These are phyloP conservation scores for Cyathus striatus DNA, from an alignment of 768 basidiomycete species.

Conservation along the genomic window DNA sequence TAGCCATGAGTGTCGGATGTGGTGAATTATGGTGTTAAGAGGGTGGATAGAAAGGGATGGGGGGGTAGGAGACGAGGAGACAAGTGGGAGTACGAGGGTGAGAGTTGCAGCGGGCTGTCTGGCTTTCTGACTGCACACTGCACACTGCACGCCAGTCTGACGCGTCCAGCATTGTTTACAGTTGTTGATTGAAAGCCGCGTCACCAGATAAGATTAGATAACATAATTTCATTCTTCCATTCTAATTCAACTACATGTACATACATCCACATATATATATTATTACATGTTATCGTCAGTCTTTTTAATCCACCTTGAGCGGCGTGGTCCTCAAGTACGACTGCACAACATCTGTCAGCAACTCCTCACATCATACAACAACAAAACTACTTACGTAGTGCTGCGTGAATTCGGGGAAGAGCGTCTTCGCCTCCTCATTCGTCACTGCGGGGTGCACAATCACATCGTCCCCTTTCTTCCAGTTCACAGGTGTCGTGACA, in stretches of 20 bases:
- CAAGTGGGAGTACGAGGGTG: conserved; percentile 8
- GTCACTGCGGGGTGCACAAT: conserved; percentile 84
- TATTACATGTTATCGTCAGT: background rate
- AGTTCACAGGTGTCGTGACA: conserved; percentile 91
- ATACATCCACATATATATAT: background rate
- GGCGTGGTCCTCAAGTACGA: conserved; percentile 87
- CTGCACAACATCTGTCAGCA: conserved; percentile 28
- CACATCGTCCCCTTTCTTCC: conserved; percentile 90
- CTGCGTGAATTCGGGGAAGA: conserved; percentile 80
- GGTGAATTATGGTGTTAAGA: conserved; percentile 9
- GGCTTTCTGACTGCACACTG: no score
- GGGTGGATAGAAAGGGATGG: conserved; percentile 2
- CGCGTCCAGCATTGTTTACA: conserved; percentile 7
- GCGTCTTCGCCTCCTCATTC: conserved; percentile 84
- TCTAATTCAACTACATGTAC: background rate
- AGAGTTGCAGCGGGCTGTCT: background rate
- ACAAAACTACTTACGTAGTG: conserved; percentile 56
- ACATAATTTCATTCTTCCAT: background rate
- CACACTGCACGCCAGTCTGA: background rate
- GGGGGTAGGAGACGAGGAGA: conserved; percentile 7
- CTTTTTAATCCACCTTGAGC: conserved; percentile 32
- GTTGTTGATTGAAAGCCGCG: conserved; percentile 2
- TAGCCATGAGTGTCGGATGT: conserved; percentile 71
- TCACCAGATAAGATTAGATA: background rate
- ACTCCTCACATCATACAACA: background rate